These are phyloP conservation scores for Martiniozyma abietophila DNA, from an alignment of 805 yeast species.

Conservation along the genomic window DNA sequence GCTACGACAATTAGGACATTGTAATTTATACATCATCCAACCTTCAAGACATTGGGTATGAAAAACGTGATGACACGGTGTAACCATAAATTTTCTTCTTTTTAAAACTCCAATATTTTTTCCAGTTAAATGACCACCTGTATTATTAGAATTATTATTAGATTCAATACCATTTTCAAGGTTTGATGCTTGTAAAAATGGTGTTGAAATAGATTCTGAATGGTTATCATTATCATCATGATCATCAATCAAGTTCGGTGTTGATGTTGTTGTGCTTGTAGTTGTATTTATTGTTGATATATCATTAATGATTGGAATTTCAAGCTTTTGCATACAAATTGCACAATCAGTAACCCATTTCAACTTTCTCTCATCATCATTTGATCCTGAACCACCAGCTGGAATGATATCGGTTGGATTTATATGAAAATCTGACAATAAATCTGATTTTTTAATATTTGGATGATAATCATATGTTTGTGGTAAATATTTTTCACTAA, in stretches of 20 bases:
- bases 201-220: conserved; percentile 4
- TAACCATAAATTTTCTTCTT: conserved; percentile 57
- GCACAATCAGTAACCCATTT: conserved; percentile 66
- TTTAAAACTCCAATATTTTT: too few species aligned
- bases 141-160: conserved; percentile 3
- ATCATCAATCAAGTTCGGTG: background rate
- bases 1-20: conserved; percentile 88
- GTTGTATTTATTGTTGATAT: too few species aligned
- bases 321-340: conserved; percentile 79
- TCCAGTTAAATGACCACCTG: conserved; percentile 16
- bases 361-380: conserved; percentile 20
- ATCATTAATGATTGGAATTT: conserved; percentile 37
- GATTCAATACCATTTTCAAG: conserved; percentile 1
- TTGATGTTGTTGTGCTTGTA: too few species aligned
- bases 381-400: conserved; percentile 14
- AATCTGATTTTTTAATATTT: conserved; percentile 43
- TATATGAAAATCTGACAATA: conserved; percentile 52
- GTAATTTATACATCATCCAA: conserved; percentile 90
- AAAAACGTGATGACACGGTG: conserved; percentile 88
- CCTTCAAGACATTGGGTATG: conserved; percentile 81
- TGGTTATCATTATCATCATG: conserved; percentile 11
- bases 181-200: conserved; percentile 5
- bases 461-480: conserved; percentile 81
- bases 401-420: conserved; percentile 17
- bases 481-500: conserved; percentile 69